Base-by-base conservation (phyloP, 2,329 filamentous ascomycete genomes). In the Cytospora piceae region DNA sequence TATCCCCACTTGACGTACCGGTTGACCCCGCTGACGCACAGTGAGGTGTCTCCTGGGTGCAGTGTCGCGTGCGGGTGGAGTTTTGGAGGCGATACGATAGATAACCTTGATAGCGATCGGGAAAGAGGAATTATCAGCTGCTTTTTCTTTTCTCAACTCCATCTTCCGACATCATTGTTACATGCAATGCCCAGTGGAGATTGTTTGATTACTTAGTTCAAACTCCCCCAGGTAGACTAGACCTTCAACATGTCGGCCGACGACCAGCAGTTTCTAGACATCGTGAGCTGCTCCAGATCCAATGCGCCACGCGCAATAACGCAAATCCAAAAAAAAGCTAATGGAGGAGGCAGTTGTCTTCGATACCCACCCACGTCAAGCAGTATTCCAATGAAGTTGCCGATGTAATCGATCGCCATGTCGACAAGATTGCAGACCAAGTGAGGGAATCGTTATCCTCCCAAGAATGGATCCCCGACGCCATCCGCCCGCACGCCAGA, bases 341-440 rank as follows among this genome's bases (percentile, higher is more conserved):
- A 57, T 57, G 29, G 32, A 20, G 17, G 24, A 37, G 24, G 20
- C 70, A 87, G 84, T 77, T 87, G 69, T 81, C 82, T 69, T 82
- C 79, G 69, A 77, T 86, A 64, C 80, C 82, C 67, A 78, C 86
- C 77, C 88, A 94, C 73, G 82, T 94, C 74, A 86, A 85, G 68
- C 83, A 82, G 69, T 93, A 93, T 77, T 89, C 90, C 20, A 82
- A 84, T 71, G 85, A 91, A 61, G 84, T 94, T 68, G 92, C 92
- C 75, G 90, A 93, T 69, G 90, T 89, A 70, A 87, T 96, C 75
- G 92, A 97, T 78, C 83, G 85, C 66, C 88, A 93, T 74, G 89
- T 97, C 77, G 92, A 97, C 73, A 83, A 85, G 67, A 88, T 92
- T 54, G 91, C 93, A 62, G 81, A 83, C 42, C 82, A 85, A 46